Conservation (phyloP, 1,139 yeast species). For the Protomyces inouyei region DNA sequence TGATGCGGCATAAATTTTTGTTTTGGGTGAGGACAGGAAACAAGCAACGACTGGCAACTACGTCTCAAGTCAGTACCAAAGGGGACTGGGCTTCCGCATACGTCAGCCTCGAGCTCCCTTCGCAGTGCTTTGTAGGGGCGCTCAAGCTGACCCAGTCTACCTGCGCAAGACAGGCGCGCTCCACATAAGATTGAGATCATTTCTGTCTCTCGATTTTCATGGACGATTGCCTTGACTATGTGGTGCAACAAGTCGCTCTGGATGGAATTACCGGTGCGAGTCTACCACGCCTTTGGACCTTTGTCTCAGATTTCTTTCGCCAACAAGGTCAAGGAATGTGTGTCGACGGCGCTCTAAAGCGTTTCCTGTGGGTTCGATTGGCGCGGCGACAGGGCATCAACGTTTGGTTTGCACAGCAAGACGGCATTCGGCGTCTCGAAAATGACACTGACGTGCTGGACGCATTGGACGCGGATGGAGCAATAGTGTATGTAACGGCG, state of each 20-base stretch:
- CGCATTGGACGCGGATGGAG: no score
- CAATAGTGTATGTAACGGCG: neutral
- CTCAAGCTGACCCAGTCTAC: no score
- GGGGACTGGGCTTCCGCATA: no score
- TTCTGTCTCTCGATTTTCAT: neutral
- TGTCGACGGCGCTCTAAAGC: constrained; percentile 9
- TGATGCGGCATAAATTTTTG: no score
- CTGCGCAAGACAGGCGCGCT: no score
- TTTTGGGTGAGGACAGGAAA: no score
- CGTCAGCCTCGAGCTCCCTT: no score
- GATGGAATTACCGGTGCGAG: constrained; percentile 3
- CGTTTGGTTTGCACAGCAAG: neutral
- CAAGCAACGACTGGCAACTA: no score
- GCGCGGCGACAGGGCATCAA: neutral
- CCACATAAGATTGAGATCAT: no score
- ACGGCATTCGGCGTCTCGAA: neutral
- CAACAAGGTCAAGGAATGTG: neutral
- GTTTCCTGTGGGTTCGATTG: neutral
- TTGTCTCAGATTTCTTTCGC: neutral
- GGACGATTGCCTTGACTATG: constrained; percentile 19
- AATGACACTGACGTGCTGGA: neutral
- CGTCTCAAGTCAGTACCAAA: no score
- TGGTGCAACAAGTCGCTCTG: constrained; percentile 13
- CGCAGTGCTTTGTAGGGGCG: no score
- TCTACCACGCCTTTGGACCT: neutral